Base-by-base conservation (phyloP, 345 rosid genomes). In the Firmiana major region DNA sequence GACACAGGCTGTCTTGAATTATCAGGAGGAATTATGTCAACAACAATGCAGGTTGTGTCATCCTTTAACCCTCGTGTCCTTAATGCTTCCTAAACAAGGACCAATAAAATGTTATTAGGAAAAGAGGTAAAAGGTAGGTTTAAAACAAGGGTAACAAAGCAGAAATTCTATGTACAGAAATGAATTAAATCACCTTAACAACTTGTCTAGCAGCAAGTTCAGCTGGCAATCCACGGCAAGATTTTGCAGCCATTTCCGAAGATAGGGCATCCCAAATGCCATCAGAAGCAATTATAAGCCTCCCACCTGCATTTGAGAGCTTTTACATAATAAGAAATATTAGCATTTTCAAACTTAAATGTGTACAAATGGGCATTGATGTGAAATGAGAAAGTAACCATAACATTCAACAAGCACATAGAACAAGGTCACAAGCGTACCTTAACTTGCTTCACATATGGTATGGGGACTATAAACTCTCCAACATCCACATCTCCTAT, bases 401-500 rank as follows among this genome's bases (percentile, higher is more conserved):
- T 31, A 22, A 59, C 49, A 65, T 46, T 38, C 48, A 66, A 67
- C 7, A 68, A 43, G 69, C 24, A 59, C 63, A 76, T 36, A 0
- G 51, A 21, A 71, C 45, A 42, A 51, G 34, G 54, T 48, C 40
- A 36, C 36, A 75, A 48, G 40, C 43, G 63, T 77, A 90, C 98
- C 91, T 92, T 93, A 53, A 94, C 97, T 91, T 94, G 98, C 84
- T 93, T 94, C 40, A 93, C 97, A 82, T 86, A 85, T 5, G 97
- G 97, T 60, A 94, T 85, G 40, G 97, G 98, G 77, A 91, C 98
- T 76, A 93, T 91, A 64, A 88, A 93, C 86, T 94, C 97, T 38
- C 98, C 98, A 15, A 93, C 97, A 86, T 94, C 97, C 89, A 86
- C 88, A 84, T 91, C 97, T 28, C 97, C 98, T 17, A 94, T 94